phyloP scores from a whole-genome alignment of 192 early-diverging fungal genomes.

The Anaeromyces robustus region DNA sequence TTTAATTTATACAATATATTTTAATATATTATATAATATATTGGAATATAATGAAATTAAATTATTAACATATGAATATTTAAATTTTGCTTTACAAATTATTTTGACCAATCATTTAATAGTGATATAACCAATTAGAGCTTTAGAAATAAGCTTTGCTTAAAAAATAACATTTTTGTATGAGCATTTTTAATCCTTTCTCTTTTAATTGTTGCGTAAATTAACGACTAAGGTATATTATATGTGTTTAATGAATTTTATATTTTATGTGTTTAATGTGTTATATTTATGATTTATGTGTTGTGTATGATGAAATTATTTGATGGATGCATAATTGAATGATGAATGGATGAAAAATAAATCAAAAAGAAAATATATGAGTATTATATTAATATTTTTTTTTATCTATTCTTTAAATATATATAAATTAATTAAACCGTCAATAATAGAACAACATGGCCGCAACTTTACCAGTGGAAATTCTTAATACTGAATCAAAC shows the following conservation, averaged over 20 bases:
- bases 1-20: too few relatives aligned
- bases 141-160: neutral
- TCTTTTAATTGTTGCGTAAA: neutral
- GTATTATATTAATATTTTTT: too few relatives aligned
- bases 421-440: too few relatives aligned
- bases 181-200: neutral
- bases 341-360: neutral
- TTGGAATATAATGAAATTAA: too few relatives aligned
- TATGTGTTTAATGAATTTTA: neutral
- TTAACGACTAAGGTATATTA: neutral
- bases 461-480: constrained; percentile 30
- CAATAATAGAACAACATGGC: neutral
- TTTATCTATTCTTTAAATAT: too few relatives aligned
- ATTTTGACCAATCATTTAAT: neutral
- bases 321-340: too few relatives aligned
- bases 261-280: too few relatives aligned
- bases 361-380: too few relatives aligned
- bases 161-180: neutral
- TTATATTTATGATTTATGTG: too few relatives aligned
- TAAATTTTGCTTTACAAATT: neutral
- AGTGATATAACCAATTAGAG: neutral
- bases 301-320: too few relatives aligned
- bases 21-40: too few relatives aligned
- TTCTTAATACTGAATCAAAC: constrained; percentile 27
- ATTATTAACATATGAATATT: too few relatives aligned